phyloP scores from a whole-genome alignment of 345 rosid species.

The Isatis tinctoria region DNA sequence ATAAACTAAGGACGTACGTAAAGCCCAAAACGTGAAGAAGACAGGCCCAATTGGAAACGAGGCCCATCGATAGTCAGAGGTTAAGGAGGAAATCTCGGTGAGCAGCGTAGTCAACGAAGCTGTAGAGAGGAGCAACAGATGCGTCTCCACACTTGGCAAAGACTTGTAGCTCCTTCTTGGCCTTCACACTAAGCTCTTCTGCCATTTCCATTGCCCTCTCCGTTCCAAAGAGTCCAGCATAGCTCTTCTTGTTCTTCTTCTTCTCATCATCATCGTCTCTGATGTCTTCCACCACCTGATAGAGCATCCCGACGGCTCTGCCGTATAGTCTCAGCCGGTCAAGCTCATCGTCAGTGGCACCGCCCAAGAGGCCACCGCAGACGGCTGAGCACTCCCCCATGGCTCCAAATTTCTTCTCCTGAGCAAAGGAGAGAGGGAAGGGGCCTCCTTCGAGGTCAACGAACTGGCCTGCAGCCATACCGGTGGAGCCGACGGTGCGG shows the following conservation, averaged over 20 bases:
- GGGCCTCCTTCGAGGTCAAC: constrained; percentile 81
- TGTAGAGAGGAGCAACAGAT: constrained; percentile 57
- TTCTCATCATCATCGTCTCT: constrained; percentile 14
- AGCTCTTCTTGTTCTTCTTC: constrained; percentile 46
- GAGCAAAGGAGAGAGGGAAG: constrained; percentile 51
- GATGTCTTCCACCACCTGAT: constrained; percentile 76
- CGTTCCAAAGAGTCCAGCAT: constrained; percentile 49
- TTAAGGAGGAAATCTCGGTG: constrained; percentile 43
- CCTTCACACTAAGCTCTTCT: constrained; percentile 56
- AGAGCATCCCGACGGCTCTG: constrained; percentile 81
- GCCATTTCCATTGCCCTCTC: constrained; percentile 68
- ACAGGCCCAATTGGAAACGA: not conserved
- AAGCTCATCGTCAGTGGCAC: constrained; percentile 76
- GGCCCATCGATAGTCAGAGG: constrained; percentile 8
- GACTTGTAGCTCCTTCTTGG: constrained; percentile 58
- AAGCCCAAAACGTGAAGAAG: not conserved
- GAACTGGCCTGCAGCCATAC: constrained; percentile 98
- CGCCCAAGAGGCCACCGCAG: constrained; percentile 86
- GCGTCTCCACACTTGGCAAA: constrained; percentile 66
- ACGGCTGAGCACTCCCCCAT: constrained; percentile 94
- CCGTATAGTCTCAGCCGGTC: constrained; percentile 70
- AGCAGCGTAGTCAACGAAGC: constrained; percentile 84
- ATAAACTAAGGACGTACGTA: not conserved
- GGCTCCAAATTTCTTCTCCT: constrained; percentile 85
- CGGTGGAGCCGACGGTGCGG: constrained; percentile 84